Evolutionary conservation across 768 basidiomycete species (phyloP).

Genomic region (Suillus plorans): DNA sequence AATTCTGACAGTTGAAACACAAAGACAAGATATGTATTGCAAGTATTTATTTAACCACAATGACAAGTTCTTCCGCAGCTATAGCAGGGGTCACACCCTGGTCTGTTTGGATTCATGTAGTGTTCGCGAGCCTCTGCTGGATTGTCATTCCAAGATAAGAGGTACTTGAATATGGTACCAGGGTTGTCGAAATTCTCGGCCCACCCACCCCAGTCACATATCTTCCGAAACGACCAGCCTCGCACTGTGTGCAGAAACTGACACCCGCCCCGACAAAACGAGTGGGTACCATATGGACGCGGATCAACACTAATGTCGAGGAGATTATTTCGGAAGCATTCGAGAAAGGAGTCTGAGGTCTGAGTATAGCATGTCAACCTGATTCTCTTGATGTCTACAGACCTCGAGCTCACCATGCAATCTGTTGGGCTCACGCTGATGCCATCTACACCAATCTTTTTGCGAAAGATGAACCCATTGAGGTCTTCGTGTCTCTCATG

Average conservation of each 20-base stretch:
- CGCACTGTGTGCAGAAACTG: conserved; percentile 34
- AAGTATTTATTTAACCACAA: conserved; percentile 21
- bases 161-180: conserved; percentile 43
- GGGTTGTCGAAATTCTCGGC: conserved; percentile 33
- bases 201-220: conserved; percentile 51
- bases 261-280: conserved; percentile 40
- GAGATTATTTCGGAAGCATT: conserved; percentile 40
- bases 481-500: neutral
- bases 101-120: conserved; percentile 35
- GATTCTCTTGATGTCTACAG: too few relatives aligned
- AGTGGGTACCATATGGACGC: conserved; percentile 24
- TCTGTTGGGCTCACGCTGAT: too few relatives aligned
- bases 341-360: conserved; percentile 33
- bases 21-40: neutral
- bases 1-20: neutral
- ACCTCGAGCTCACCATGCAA: too few relatives aligned
- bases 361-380: neutral
- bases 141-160: conserved; percentile 42
- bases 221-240: conserved; percentile 35
- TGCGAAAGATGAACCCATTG: conserved; percentile 3
- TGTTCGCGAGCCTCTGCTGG: conserved; percentile 32
- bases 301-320: conserved; percentile 39
- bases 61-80: conserved; percentile 32
- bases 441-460: neutral
- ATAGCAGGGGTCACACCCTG: conserved; percentile 22